Conservation (phyloP, 768 basidiomycete species). For the Leccinum uliginosum region DNA sequence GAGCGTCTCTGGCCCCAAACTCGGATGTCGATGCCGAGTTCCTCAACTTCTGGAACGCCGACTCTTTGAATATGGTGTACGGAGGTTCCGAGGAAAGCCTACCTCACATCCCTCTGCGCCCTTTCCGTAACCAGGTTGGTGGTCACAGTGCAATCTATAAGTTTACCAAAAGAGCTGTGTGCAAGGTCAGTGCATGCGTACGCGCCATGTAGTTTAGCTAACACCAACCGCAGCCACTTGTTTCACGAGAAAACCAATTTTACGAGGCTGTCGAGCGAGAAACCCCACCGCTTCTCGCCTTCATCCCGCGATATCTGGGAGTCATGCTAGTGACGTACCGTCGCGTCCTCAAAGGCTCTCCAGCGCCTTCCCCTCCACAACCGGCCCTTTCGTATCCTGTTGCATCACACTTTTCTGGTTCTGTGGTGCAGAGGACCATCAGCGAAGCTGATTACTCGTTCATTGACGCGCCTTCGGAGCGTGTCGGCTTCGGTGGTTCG, state of each 20-base stretch:
- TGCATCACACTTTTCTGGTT: slow-evolving; percentile 21
- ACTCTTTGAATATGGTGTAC: slow-evolving; percentile 38
- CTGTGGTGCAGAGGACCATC: slow-evolving; percentile 25
- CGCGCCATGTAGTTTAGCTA: not conserved
- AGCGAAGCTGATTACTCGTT: slow-evolving; percentile 21
- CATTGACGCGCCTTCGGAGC: not conserved
- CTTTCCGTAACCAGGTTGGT: slow-evolving; percentile 97
- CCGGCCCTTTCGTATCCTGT: slow-evolving; percentile 12
- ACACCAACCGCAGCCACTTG: slow-evolving; percentile 66
- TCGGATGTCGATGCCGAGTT: slow-evolving; percentile 16
- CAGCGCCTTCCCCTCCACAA: slow-evolving; percentile 20
- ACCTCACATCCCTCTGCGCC: slow-evolving; percentile 88
- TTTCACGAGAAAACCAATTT: slow-evolving; percentile 94
- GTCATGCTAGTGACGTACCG: slow-evolving; percentile 99
- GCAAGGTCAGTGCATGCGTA: slow-evolving; percentile 68
- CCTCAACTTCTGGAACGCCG: slow-evolving; percentile 24
- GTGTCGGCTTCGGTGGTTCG: slow-evolving; percentile 1
- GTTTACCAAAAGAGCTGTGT: slow-evolving; percentile 95
- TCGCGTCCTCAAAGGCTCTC: slow-evolving; percentile 51
- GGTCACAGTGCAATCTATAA: slow-evolving; percentile 97
- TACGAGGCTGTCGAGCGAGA: slow-evolving; percentile 96
- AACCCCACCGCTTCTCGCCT: slow-evolving; percentile 86
- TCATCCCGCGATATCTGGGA: slow-evolving; percentile 96
- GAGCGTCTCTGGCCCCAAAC: slow-evolving; percentile 3
- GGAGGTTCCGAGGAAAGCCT: slow-evolving; percentile 55